Evolutionary conservation across 306 rosid species (phyloP).

Genomic region (Inga laurina): DNA sequence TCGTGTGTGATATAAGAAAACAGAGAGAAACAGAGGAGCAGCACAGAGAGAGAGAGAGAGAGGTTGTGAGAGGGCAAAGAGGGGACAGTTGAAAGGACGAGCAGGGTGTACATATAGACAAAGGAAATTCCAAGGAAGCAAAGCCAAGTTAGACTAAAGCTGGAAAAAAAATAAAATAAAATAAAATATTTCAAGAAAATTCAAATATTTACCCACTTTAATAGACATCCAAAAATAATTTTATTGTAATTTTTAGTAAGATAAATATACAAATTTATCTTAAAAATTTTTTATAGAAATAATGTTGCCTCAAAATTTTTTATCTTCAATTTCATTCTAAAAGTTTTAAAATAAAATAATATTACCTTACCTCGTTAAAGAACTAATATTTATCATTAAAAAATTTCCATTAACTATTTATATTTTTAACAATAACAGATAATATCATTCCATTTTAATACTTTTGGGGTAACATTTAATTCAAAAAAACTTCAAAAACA

Average conservation of each 20-base stretch:
- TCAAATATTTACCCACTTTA: neutral
- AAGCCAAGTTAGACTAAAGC: neutral
- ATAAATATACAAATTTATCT: too few species aligned
- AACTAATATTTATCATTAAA: too few species aligned
- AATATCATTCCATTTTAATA: too few species aligned
- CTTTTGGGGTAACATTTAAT: too few species aligned
- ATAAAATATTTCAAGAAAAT: neutral
- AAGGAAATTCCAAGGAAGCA: neutral
- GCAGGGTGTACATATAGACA: constrained; percentile 35
- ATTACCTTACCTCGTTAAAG: too few species aligned
- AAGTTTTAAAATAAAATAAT: too few species aligned
- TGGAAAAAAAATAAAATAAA: neutral
- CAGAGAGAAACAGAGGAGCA: constrained; percentile 8
- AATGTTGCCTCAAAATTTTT: too few species aligned
- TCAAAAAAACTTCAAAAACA: too few species aligned
- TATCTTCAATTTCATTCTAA: too few species aligned
- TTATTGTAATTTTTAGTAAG: neutral
- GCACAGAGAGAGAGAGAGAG: neutral
- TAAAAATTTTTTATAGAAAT: too few species aligned
- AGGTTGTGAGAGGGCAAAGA: neutral
- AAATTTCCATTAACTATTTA: too few species aligned
- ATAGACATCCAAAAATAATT: neutral
- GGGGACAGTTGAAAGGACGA: constrained; percentile 38
- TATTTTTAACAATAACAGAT: too few species aligned
- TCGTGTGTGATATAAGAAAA: neutral